Evolutionary conservation across 768 basidiomycete species (phyloP), one percentile per base, ranked within the genome.

Genomic region (Auricularia sp.): DNA sequence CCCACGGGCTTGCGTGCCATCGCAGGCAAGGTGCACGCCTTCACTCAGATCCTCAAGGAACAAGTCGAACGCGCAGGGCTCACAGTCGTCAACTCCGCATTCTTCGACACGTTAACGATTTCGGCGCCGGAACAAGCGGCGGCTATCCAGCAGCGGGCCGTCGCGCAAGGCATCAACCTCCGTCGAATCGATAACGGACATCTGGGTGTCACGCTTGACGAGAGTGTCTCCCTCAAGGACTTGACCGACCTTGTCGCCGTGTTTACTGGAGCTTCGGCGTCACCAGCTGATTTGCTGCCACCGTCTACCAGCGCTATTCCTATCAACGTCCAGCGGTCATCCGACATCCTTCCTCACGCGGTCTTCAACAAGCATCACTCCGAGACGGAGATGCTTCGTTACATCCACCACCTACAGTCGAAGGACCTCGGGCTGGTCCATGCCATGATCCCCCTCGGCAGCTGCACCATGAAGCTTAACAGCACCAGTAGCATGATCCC

Each of bases 391-490:
- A 94, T 99, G 90, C 80, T 99, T 39, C 93, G 97, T 43, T 97
- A 98, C 76, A 91, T 98, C 71, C 85, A 92, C 77, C 89, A 93
- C 69, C 84, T 99, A 61, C 91, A 94, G 66, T 87, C 87, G 43
- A 98, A 98, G 78, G 97, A 99, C 72, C 84, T 98, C n/a, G 88
- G 92, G 35, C 87, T 99, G 36, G 89, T 91, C 8, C 97, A 99
- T 73, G 85, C 92, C 56, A 98, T 98, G 93, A 98, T 97, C 69
- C 88, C 92, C 12, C 84, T 95, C 3, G 94, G 94, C 64, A 94
- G 92, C 73, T 95, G 94, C 76, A 96, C 94, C 5, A 97, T 96
- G 94, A 97, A 98, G 77, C 83, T 99, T 64, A 99, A 99, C 78
- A 93, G 93, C 72, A 97, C 95, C 2, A 94, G 92, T 56, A 96